Evolutionary conservation across 1,284 basidiomycete species (phyloP), one percentile per base, ranked within the genome.

Genomic region (Flammula alnicola): DNA sequence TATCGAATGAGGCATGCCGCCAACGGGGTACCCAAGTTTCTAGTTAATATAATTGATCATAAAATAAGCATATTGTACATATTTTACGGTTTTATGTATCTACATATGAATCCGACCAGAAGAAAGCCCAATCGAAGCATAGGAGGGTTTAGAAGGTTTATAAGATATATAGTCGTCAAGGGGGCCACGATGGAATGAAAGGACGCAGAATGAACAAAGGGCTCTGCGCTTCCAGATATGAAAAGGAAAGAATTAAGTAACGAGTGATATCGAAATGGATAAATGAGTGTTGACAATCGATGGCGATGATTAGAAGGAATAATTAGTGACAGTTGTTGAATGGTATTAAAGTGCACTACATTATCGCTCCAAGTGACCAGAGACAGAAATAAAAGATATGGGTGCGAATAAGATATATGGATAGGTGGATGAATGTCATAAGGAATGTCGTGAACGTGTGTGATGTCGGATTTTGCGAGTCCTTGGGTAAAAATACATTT

Each of bases 401-500:
- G 14, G 39, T 3, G 25, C 10, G 25, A 30, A 26, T 17, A 22
- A 23, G 22, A 27, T 23, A 26, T 16, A n/a, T 12, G n/a, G 27
- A 47, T 39, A 20, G 26, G 17, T 26, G 38, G 9, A 9, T 26
- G 23, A 17, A n/a, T n/a, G n/a, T 44, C 42, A 20, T 44, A 23
- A 44, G 6, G 17, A 27, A 40, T 14, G 43, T 44, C 43, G 31
- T 44, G 32, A 36, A 17, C n/a, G 30, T 23, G 31, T 20, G 5
- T 29, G 12, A 42, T 42, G 27, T 27, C 16, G 40, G n/a, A 19
- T 41, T 48, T 31, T 25, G 17, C n/a, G n/a, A 48, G 30, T 11
- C 17, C 26, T 42, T 33, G 36, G 31, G 41, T 33, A 48, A 42
- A 41, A 48, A 42, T 48, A 48, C 46, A 47, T 48, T 31, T 40